These are phyloP conservation scores for Priceomyces castillae DNA, from an alignment of 805 yeast species.

Conservation along the genomic window DNA sequence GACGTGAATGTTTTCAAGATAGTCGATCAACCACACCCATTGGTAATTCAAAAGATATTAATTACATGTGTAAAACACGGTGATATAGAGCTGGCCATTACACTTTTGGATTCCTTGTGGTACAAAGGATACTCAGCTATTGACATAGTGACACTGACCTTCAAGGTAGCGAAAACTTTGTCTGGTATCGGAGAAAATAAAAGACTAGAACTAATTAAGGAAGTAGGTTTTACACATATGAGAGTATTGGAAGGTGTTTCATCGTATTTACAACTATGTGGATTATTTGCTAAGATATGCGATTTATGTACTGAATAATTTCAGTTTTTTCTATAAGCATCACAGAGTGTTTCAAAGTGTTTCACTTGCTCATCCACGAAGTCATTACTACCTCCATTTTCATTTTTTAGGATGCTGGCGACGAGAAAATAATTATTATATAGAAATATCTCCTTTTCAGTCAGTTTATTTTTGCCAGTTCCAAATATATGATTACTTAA, in stretches of 20 bases:
- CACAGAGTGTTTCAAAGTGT: slow-evolving; percentile 40
- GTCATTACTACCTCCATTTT: slow-evolving; percentile 23
- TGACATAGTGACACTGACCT: slow-evolving; percentile 87
- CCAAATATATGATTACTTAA: slow-evolving; percentile 47
- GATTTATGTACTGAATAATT: slow-evolving; percentile 15
- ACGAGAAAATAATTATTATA: slow-evolving; percentile 69
- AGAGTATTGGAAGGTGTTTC: slow-evolving; percentile 91
- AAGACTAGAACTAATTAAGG: slow-evolving; percentile 74
- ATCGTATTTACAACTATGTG: slow-evolving; percentile 80
- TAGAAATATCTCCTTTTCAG: slow-evolving; percentile 65
- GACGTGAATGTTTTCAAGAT: slow-evolving; percentile 91
- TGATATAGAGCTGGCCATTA: slow-evolving; percentile 63
- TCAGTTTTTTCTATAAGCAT: slow-evolving; percentile 30
- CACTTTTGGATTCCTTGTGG: slow-evolving; percentile 71
- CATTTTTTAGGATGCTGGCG: slow-evolving; percentile 50
- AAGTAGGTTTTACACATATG: slow-evolving; percentile 90
- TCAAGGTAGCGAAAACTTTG: slow-evolving; percentile 79
- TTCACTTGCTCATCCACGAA: slow-evolving; percentile 35
- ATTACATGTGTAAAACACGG: slow-evolving; percentile 33
- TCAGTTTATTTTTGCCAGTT: slow-evolving; percentile 30
- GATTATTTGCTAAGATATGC: slow-evolving; percentile 65
- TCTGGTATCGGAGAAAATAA: slow-evolving; percentile 64
- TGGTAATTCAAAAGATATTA: slow-evolving; percentile 66
- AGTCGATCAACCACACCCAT: slow-evolving; percentile 95
- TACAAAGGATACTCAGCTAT: slow-evolving; percentile 88